Conservation (phyloP, 805 yeast genomes). For the Saturnispora gosingensis region DNA sequence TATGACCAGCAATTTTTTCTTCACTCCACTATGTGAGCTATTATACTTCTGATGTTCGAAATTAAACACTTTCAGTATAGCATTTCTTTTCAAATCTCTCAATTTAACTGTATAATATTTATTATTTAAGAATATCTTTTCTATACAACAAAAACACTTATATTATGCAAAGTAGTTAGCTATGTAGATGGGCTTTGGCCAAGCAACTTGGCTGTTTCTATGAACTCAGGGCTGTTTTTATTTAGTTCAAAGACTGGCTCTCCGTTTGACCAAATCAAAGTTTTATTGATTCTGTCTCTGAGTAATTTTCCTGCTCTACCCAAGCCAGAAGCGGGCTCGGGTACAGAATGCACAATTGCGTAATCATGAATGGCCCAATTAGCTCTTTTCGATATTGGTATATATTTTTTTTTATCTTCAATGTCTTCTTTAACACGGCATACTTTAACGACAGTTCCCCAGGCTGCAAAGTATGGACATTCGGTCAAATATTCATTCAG, state of each 20-base stretch:
- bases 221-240: constrained; percentile 13
- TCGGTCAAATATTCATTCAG: constrained; percentile 14
- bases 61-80: neutral
- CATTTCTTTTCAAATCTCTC: neutral
- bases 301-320: constrained; percentile 11
- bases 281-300: constrained; percentile 10
- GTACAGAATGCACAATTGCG: constrained; percentile 18
- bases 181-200: neutral
- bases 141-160: neutral
- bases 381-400: constrained; percentile 6
- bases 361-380: constrained; percentile 13
- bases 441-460: constrained; percentile 18
- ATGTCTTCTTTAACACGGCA: constrained; percentile 9
- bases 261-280: constrained; percentile 16
- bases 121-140: neutral
- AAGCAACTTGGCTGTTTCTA: constrained; percentile 12
- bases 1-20: neutral
- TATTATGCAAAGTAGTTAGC: neutral
- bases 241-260: constrained; percentile 10
- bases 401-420: neutral
- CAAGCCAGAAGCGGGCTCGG: constrained; percentile 10
- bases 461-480: constrained; percentile 20
- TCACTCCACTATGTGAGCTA: neutral
- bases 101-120: neutral
- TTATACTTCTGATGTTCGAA: neutral